Conservation (phyloP, 768 basidiomycete species). For the Amanita muscaria region DNA sequence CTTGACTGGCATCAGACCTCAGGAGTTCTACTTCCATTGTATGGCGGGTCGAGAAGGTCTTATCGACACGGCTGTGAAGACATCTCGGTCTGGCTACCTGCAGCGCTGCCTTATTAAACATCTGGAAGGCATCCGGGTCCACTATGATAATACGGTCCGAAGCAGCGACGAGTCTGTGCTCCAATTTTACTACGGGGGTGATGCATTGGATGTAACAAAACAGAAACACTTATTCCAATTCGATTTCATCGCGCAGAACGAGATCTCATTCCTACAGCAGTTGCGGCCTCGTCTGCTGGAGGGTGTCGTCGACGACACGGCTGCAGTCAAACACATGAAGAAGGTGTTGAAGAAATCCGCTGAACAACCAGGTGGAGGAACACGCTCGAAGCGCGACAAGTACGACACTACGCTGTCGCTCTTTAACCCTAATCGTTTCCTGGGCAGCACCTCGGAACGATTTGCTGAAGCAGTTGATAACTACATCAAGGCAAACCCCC, state of each 20-base stretch:
- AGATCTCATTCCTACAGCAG: slow-evolving; percentile 64
- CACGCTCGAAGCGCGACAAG: slow-evolving; percentile 44
- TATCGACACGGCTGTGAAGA: slow-evolving; percentile 99
- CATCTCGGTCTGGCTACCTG: slow-evolving; percentile 94
- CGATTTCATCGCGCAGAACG: slow-evolving; percentile 87
- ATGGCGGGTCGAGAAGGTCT: slow-evolving; percentile 99
- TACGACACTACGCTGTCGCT: slow-evolving; percentile 66
- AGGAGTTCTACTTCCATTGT: slow-evolving; percentile 99
- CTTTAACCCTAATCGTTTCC: slow-evolving; percentile 68
- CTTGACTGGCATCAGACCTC: slow-evolving; percentile 94
- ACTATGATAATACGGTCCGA: slow-evolving; percentile 97
- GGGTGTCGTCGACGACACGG: slow-evolving; percentile 52
- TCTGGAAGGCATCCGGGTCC: slow-evolving; percentile 90
- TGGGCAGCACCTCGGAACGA: slow-evolving; percentile 89
- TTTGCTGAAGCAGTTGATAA: slow-evolving; percentile 75
- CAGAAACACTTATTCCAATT: slow-evolving; percentile 94
- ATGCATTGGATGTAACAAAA: slow-evolving; percentile 92
- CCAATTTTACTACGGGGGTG: slow-evolving; percentile 96
- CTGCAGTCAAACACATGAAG: slow-evolving; percentile 79
- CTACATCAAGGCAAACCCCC: slow-evolving; percentile 72
- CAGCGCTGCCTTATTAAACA: slow-evolving; percentile 99
- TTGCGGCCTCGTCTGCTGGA: slow-evolving; percentile 53
- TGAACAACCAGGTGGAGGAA: slow-evolving; percentile 30
- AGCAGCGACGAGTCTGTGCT: slow-evolving; percentile 90
- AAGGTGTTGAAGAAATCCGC: slow-evolving; percentile 72